A percentile compares a stretch with the other conserved stretches of the same genome.
Conservation (phyloP, 1,139 yeast genomes). For the Blastobotrys niveus region DNA sequence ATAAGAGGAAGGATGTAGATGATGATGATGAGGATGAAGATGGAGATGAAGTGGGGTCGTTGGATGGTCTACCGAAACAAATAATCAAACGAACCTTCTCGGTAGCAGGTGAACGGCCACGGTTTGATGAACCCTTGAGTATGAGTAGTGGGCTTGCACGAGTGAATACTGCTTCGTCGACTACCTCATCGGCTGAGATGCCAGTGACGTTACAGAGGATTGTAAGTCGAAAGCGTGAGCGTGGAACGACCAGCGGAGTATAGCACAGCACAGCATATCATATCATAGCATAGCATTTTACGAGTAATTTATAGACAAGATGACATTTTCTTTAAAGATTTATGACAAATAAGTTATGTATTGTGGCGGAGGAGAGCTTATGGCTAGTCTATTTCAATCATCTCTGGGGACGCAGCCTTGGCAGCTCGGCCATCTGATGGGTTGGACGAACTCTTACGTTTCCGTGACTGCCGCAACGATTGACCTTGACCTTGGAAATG, state of each 20-base stretch:
- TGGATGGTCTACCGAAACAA: background rate
- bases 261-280: too few species aligned
- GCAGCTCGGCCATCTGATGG: conserved; percentile 34
- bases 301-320: too few species aligned
- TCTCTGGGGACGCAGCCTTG: conserved; percentile 47
- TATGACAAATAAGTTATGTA: too few species aligned
- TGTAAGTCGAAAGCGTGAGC: conserved; percentile 7
- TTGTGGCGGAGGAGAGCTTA: too few species aligned
- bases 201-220: conserved; percentile 11
- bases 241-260: too few species aligned
- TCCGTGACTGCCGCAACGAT: conserved; percentile 65
- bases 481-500: conserved; percentile 40
- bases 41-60: conserved; percentile 5
- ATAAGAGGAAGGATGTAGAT: too few species aligned
- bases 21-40: conserved; percentile 5
- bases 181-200: conserved; percentile 2
- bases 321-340: too few species aligned
- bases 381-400: conserved; percentile 65
- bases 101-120: conserved; percentile 9
- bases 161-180: background rate
- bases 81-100: conserved; percentile 13
- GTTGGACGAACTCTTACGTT: conserved; percentile 51
- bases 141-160: background rate
- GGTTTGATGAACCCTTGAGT: conserved; percentile 7
- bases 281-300: too few species aligned